Conservation (phyloP, 441 rosid species). For the Pelargonium myrrhifolium region DNA sequence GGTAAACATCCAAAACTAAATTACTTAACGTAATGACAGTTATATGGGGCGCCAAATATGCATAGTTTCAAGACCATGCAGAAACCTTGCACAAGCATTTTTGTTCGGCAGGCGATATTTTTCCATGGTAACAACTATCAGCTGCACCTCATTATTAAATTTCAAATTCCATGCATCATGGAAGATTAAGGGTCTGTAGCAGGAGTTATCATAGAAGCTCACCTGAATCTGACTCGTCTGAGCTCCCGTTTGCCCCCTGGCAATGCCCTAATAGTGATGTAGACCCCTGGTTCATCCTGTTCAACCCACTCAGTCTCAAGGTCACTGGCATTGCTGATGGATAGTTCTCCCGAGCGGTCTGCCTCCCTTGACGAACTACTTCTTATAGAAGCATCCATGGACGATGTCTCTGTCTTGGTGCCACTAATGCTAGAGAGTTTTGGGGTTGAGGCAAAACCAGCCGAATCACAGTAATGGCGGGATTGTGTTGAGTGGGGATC, state of each 20-base stretch:
- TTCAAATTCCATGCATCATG: not conserved
- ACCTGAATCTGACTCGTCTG: constrained; percentile 98
- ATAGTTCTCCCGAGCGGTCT: constrained; percentile 80
- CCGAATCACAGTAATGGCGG: constrained; percentile 59
- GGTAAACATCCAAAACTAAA: not conserved
- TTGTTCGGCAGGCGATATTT: not conserved
- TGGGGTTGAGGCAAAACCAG: constrained; percentile 65
- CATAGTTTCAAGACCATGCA: not conserved
- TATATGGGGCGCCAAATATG: not conserved
- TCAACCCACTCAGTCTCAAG: constrained; percentile 90
- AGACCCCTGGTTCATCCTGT: constrained; percentile 94
- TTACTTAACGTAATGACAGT: not conserved
- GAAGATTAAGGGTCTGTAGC: too few relatives aligned
- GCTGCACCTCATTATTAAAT: not conserved
- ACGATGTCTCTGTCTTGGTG: constrained; percentile 82
- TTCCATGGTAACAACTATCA: not conserved
- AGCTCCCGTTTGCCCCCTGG: constrained; percentile 89
- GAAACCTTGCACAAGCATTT: not conserved
- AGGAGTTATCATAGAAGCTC: constrained; percentile 10
- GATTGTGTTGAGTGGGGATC: constrained; percentile 62
- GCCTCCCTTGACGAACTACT: constrained; percentile 95
- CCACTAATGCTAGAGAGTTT: constrained; percentile 82
- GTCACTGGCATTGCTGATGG: constrained; percentile 89
- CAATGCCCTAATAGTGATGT: constrained; percentile 78
- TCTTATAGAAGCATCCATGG: constrained; percentile 85